These are phyloP conservation scores for Raphanus hybrid DNA, from an alignment of 441 rosid species.

Conservation along the genomic window DNA sequence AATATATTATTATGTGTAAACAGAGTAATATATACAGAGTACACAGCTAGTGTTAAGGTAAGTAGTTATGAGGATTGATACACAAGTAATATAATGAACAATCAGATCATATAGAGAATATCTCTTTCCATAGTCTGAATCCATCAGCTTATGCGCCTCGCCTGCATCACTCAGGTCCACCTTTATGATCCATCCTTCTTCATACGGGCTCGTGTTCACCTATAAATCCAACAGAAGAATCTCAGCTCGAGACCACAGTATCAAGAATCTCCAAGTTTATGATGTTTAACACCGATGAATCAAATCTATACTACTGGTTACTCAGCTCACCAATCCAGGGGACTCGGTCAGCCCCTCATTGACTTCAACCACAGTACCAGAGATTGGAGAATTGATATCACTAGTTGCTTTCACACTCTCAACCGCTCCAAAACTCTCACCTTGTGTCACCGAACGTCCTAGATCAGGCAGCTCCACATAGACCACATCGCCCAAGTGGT, in stretches of 20 bases:
- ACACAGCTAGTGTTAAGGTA: background rate
- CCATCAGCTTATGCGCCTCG: slow-evolving; percentile 75
- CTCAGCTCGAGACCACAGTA: slow-evolving; percentile 1
- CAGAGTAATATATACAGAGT: background rate
- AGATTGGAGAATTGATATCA: slow-evolving; percentile 48
- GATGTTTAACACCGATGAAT: background rate
- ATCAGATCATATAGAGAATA: background rate
- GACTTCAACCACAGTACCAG: slow-evolving; percentile 77
- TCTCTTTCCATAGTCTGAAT: slow-evolving; percentile 43
- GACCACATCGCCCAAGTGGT: too few relatives aligned
- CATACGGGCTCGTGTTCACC: slow-evolving; percentile 90
- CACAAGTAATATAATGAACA: background rate
- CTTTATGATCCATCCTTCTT: slow-evolving; percentile 86
- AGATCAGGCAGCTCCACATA: too few relatives aligned
- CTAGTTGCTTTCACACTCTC: too few relatives aligned
- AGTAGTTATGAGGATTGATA: background rate
- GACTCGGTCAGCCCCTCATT: slow-evolving; percentile 61
- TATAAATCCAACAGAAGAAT: slow-evolving; percentile 25
- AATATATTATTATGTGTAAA: background rate
- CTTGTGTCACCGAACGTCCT: too few relatives aligned
- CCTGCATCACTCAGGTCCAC: slow-evolving; percentile 60
- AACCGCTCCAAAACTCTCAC: too few relatives aligned
- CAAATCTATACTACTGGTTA: background rate
- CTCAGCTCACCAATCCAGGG: slow-evolving; percentile 74
- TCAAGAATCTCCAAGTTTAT: slow-evolving; percentile 9